Evolutionary conservation across 768 basidiomycete species (phyloP), one percentile per base, ranked within the genome.

Genomic region (Jaapia argillacea): DNA sequence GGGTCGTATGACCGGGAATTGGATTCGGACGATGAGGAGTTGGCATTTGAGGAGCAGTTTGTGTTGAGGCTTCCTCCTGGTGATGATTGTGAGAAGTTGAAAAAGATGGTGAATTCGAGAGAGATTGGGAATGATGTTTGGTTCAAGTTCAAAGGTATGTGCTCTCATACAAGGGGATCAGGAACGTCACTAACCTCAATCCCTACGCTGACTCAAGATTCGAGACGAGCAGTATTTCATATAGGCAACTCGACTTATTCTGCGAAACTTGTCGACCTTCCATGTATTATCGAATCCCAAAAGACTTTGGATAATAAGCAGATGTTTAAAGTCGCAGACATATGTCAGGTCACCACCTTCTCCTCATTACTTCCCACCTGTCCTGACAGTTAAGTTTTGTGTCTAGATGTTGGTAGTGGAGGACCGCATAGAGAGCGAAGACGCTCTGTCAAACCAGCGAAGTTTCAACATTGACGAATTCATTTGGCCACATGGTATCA

Each of bases 291-390:
- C 49, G 96, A 99, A 57, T 78, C 88, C 10, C 93, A 98, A 62
- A 97, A 97, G 70, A 91, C 94, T 2, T 63, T 94, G 40, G 96
- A 98, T 63, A 86, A 82, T 59, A 91, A 93, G 59, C 91, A 96
- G 56, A 85, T 96, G 79, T 96, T 98, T 71, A 99, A 99, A 63
- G 88, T 93, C 4, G 93, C 92, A 28, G 96, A 99, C 59, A 94
- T 99, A 65, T 94, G 88, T 66, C 93, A 96, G 77, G 90, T 91
- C 53, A 53, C 53, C 49, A 45, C 40, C 26, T 39, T 38, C 48
- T 23, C 24, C 44, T 53, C 31, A 43, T 43, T 18, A 39, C 37
- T 40, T 27, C 20, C 41, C 28, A 37, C 40, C 44, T 24, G 45
- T 27, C 31, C 45, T 60, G 21, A 47, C 40, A 7, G 10, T 22